These are phyloP conservation scores for Lepidium africanum DNA, from an alignment of 345 rosid genomes.

Conservation along the genomic window DNA sequence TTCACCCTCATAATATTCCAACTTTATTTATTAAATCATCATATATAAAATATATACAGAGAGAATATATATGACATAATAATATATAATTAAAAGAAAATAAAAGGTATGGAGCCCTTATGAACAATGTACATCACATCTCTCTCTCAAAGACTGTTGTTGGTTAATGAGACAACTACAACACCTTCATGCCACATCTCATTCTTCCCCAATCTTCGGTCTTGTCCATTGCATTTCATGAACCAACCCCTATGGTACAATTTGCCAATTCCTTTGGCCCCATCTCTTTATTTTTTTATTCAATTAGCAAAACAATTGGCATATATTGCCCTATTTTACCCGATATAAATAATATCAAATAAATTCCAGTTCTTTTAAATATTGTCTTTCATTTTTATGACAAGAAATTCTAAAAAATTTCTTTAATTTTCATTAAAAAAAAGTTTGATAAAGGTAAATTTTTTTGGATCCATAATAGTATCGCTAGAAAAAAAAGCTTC, in stretches of 20 bases:
- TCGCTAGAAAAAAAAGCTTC: background rate
- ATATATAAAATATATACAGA: background rate
- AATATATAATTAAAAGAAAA: background rate
- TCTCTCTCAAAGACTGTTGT: conserved; percentile 25
- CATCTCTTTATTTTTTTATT: background rate
- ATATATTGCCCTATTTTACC: too few species aligned
- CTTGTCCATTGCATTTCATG: conserved; percentile 26
- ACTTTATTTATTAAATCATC: conserved; percentile 21
- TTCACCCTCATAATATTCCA: conserved; percentile 34
- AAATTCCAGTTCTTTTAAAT: too few species aligned
- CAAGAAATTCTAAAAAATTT: background rate
- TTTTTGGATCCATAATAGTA: background rate
- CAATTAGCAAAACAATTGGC: too few species aligned
- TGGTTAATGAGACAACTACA: conserved; percentile 39
- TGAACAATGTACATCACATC: conserved; percentile 27
- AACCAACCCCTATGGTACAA: conserved; percentile 24
- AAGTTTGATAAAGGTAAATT: background rate
- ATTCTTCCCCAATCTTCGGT: conserved; percentile 35
- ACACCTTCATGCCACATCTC: conserved; percentile 36
- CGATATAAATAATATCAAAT: too few species aligned
- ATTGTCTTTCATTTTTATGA: too few species aligned
- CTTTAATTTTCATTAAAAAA: background rate
- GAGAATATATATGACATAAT: background rate
- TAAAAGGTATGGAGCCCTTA: conserved; percentile 23
- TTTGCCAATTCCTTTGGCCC: conserved; percentile 28